A percentile compares a stretch with the other conserved stretches of the same genome.
Evolutionary conservation across 805 yeast genomes (phyloP).

Genomic region (Myxozyma udenii): DNA sequence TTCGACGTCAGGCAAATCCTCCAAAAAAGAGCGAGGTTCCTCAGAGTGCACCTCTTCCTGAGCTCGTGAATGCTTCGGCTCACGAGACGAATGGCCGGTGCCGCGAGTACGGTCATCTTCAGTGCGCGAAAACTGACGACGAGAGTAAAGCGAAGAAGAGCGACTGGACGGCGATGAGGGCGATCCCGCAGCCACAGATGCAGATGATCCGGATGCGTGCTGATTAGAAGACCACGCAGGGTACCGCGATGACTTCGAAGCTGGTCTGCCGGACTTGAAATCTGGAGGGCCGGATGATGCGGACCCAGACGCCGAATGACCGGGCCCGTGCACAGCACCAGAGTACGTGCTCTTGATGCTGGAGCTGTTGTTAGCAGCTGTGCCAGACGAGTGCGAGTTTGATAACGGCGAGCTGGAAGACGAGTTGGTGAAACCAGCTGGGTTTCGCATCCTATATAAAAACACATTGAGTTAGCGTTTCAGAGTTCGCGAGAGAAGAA

Average conservation of each 20-base stretch:
- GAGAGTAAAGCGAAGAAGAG: background rate
- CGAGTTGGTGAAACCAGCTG: background rate
- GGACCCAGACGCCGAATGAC: background rate
- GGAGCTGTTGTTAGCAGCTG: background rate
- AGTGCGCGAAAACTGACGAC: background rate
- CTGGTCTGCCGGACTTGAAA: background rate
- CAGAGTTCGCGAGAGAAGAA: background rate
- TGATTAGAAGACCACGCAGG: background rate
- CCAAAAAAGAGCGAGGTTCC: background rate
- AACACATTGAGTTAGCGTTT: background rate
- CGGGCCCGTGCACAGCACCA: slow-evolving; percentile 10
- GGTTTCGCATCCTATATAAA: background rate
- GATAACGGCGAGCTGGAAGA: background rate
- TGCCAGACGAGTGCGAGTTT: background rate
- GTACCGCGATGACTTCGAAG: background rate
- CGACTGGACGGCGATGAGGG: background rate
- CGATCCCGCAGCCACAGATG: background rate
- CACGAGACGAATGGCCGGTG: background rate
- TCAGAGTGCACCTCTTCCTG: background rate
- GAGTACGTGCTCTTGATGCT: too few species aligned
- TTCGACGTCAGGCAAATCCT: background rate
- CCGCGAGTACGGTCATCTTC: background rate
- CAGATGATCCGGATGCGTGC: background rate
- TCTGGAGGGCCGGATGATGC: slow-evolving; percentile 1
- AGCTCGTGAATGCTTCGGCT: background rate